Evolutionary conservation across 345 rosid genomes (phyloP).

Genomic region (Bruguiera parviflora): DNA sequence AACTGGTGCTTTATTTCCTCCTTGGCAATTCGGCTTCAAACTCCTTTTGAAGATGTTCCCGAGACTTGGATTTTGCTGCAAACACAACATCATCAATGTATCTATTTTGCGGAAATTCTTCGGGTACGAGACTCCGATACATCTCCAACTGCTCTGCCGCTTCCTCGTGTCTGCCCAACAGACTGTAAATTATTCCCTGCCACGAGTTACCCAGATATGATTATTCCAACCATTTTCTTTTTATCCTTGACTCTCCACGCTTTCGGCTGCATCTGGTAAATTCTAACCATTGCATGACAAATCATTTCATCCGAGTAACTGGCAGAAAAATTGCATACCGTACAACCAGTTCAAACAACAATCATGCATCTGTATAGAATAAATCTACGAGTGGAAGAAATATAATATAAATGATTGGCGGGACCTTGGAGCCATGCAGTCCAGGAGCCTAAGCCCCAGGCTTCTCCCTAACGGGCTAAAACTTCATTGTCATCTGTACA

Average conservation of each 20-base stretch:
- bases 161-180: conserved; percentile 65
- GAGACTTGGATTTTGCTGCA: conserved; percentile 62
- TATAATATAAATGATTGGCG: too few relatives aligned
- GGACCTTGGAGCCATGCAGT: too few relatives aligned
- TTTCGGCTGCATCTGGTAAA: background rate
- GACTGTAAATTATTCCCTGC: conserved; percentile 86
- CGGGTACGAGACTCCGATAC: conserved; percentile 72
- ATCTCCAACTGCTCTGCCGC: conserved; percentile 76
- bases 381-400: too few relatives aligned
- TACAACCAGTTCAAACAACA: too few relatives aligned
- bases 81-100: conserved; percentile 74
- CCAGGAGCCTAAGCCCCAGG: too few relatives aligned
- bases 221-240: background rate
- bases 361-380: too few relatives aligned
- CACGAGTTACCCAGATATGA: conserved; percentile 4
- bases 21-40: conserved; percentile 44
- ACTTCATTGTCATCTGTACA: too few relatives aligned
- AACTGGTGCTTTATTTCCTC: conserved; percentile 1
- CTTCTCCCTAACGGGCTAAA: too few relatives aligned
- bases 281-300: background rate
- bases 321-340: background rate
- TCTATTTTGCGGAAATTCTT: conserved; percentile 78
- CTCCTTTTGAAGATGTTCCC: conserved; percentile 49
- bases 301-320: background rate
- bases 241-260: background rate